Conservation (phyloP, 495 filamentous ascomycete genomes). For the Paragyromitra xinjiangensis region DNA sequence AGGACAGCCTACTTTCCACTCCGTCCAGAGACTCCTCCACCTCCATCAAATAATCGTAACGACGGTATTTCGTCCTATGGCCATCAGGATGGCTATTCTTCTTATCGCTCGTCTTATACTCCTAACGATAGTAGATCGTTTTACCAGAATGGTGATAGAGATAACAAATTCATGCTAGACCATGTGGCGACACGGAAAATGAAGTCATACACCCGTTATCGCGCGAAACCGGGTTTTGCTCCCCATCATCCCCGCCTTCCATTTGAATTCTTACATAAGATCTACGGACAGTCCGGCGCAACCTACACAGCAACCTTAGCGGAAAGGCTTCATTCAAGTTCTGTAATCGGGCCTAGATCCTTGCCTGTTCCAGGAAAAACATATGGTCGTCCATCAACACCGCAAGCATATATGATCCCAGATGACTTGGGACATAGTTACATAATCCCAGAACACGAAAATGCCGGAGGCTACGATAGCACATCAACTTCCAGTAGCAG, state of each 20-base stretch:
- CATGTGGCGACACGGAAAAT: slow-evolving; percentile 31
- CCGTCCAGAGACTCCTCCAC: slow-evolving; percentile 7
- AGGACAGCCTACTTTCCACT: slow-evolving; percentile 18
- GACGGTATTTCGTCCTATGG: neutral
- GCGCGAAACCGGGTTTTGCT: slow-evolving; percentile 36
- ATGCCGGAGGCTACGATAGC: neutral
- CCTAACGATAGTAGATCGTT: neutral
- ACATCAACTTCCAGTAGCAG: neutral
- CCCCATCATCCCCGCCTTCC: slow-evolving; percentile 29
- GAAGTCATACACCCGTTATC: slow-evolving; percentile 40
- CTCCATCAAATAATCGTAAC: neutral
- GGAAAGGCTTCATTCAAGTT: slow-evolving; percentile 13
- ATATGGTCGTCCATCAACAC: neutral
- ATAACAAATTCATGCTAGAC: slow-evolving; percentile 15
- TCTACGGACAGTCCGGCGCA: slow-evolving; percentile 2
- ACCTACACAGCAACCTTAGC: slow-evolving; percentile 5
- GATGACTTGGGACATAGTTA: neutral
- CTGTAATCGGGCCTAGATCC: slow-evolving; percentile 8
- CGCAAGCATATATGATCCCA: neutral
- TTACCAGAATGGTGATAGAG: neutral
- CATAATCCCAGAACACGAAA: slow-evolving; percentile 7
- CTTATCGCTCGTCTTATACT: neutral
- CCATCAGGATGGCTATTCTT: neutral
- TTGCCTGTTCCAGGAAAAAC: neutral
- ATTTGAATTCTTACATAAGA: slow-evolving; percentile 32